Evolutionary conservation across 768 basidiomycete genomes (phyloP), one percentile per base, ranked within the genome.

Genomic region (Hebeloma cylindrosporum): DNA sequence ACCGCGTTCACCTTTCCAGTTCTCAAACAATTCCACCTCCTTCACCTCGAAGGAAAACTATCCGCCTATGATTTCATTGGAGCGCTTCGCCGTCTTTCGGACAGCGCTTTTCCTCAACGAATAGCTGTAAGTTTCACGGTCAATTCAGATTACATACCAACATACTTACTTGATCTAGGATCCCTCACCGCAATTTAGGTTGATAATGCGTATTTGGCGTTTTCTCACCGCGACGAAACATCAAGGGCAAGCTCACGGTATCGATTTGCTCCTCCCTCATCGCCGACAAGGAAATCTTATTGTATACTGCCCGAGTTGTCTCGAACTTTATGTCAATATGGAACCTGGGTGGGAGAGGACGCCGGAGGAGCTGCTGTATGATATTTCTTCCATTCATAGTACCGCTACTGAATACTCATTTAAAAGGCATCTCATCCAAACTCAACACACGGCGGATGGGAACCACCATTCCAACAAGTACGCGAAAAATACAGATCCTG

Each of bases 291-390:
- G 55, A 2, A 58, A 56, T 38, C 39, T 60, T 0, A 32, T 56
- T n/a, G 48, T 58, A 0, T 45, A 38, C 14, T 57, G 58, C 18
- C 27, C 42, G 3, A 51, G 58, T 9, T 66, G 65, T 40, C 65
- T 62, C 9, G 56, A 66, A 25, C 32, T 53, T 35, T 51, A 53
- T 20, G 33, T 66, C 38, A 65, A 65, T 45, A 47, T 65, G n/a
- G 54, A 57, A 5, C 26, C 54, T 22, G 47, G 44, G 52, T 44
- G 1, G 41, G 58, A 13, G 43, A 47, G 16, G 34, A 28, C 5
- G 59, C 56, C n/a, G 17, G 8, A 18, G 50, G 50, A 16, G 27
- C 45, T 25, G 55, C 56, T 42, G 39, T 16, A 47, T 61, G 45
- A 13, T 50, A 50, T 18, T 43, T 21, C 13, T 31, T 17, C 7